Evolutionary conservation across 495 filamentous ascomycete species (phyloP).

Genomic region (Xylaria sp.): DNA sequence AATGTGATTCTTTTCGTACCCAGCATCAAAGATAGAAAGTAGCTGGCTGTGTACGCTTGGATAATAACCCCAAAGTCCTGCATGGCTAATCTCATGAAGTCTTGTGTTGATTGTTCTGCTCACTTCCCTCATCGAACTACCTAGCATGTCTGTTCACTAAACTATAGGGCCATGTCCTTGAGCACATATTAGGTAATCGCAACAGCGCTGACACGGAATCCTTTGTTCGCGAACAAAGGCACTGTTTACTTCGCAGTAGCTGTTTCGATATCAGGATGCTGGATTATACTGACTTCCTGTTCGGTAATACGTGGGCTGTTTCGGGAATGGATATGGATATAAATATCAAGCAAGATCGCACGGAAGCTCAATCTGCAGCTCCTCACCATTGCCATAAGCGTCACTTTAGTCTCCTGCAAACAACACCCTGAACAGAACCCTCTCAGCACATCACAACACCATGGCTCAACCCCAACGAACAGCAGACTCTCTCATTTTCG

Average conservation of each 20-base stretch:
- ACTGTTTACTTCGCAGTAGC: background rate
- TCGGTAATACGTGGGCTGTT: background rate
- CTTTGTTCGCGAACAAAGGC: constrained; percentile 11
- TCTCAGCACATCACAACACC: background rate
- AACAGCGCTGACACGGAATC: background rate
- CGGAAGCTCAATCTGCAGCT: background rate
- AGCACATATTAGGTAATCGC: background rate
- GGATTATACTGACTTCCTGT: background rate
- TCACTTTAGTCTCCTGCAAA: background rate
- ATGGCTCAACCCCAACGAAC: constrained; percentile 14
- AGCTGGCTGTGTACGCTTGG: background rate
- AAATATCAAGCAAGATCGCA: background rate
- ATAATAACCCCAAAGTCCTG: no score
- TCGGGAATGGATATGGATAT: background rate
- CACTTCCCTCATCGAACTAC: background rate
- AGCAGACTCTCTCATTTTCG: background rate
- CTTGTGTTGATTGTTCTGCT: background rate
- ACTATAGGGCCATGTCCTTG: background rate
- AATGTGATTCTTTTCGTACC: background rate
- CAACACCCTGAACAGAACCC: background rate
- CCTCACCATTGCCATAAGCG: background rate
- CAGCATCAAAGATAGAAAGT: background rate
- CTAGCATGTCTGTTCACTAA: background rate
- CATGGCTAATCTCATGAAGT: background rate
- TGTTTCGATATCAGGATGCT: background rate